A percentile compares a stretch with the other conserved stretches of the same genome.
Conservation (phyloP, 192 early-diverging fungal genomes). For the Chytriomyces sp. region DNA sequence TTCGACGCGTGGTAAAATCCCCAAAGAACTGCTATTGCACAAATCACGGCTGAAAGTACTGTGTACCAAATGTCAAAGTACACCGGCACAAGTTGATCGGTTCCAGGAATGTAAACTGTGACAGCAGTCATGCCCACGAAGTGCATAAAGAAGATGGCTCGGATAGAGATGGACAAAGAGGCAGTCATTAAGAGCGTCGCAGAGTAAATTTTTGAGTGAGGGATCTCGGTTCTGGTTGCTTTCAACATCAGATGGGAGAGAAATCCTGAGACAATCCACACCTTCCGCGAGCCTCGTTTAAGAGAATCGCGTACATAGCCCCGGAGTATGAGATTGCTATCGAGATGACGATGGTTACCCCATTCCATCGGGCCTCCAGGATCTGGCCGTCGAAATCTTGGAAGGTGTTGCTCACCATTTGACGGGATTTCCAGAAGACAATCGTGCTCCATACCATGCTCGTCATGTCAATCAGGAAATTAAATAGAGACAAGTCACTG, state of each 20-base stretch:
- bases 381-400: too few species aligned
- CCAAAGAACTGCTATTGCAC: not conserved
- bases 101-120: not conserved
- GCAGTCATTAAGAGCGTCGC: not conserved
- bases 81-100: not conserved
- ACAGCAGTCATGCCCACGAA: conserved; percentile 16
- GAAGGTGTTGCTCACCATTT: too few species aligned
- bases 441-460: too few species aligned
- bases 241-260: not conserved
- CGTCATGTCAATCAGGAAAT: too few species aligned
- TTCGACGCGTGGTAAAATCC: not conserved
- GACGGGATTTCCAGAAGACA: too few species aligned
- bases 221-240: not conserved
- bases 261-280: not conserved
- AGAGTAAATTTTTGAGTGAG: not conserved
- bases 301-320: conserved; percentile 4
- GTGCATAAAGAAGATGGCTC: conserved; percentile 21
- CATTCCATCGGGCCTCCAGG: not conserved
- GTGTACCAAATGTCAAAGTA: conserved; percentile 7
- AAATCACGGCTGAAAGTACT: not conserved
- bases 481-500: too few species aligned
- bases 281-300: conserved; percentile 9
- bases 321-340: conserved; percentile 11
- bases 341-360: not conserved
- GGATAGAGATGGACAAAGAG: not conserved